Base-by-base conservation (phyloP, 2,329 filamentous ascomycete species). In the Curvularia sp. region DNA sequence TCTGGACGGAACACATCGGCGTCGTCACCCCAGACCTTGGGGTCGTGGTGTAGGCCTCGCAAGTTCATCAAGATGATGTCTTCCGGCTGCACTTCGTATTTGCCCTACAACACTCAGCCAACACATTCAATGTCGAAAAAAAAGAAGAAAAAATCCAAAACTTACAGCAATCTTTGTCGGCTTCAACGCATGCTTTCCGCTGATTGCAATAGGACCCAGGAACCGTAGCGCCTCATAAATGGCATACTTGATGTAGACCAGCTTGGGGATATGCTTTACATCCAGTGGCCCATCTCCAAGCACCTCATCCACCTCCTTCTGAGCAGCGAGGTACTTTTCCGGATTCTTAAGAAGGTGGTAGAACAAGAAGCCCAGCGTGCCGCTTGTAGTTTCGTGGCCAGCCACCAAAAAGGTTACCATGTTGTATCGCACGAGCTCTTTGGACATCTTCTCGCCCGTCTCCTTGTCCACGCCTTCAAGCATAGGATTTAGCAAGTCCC, bases 401-500 rank as follows among this genome's bases (percentile, higher is more conserved):
- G 55, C 55, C 3, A 58, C 51, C 44, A 58, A 26, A 15, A 58
- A 58, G 15, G 55, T 58, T 5, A 58, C 55, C 55, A 58, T 58
- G 15, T 58, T 58, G 39, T 58, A 58, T 6, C 51, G 46, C 15
- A 58, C 46, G 4, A 48, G 47, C 18, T 58, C 55, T 31, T 55
- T 58, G 4, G 55, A 55, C 55, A 58, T 58, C 13, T 50, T 58
- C 46, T 58, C 55, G 4, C 55, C 55, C n/a, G 55, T 58, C 13
- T 49, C 55, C 4, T 55, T 55, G 24, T 58, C 55, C 2, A 58
- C 31, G 7, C 44, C 55, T 33, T 58, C 51, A 9, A 58, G 49
- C 55, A 58, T 58, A 8, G 55, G 55, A 20, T 58, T 58, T 10
- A 58, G 55, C 13, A 58, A 20, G 9, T 58, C 55, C 10, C 44